Base-by-base conservation (phyloP, 257 asterid species). In the Linaria vulgaris region DNA sequence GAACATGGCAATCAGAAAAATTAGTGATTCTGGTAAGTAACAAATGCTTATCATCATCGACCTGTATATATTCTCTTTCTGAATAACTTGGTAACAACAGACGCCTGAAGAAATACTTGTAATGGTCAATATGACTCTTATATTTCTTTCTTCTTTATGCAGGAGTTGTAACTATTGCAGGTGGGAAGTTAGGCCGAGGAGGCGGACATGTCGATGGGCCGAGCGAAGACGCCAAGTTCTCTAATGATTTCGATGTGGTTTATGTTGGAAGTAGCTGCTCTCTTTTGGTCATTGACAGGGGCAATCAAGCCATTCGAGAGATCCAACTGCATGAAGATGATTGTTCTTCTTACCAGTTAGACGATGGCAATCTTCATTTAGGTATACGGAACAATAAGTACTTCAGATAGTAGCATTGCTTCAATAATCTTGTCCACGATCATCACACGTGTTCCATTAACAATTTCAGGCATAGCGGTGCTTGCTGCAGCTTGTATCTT, bases 151-250 rank as follows among this genome's bases (percentile, higher is more conserved):
- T 51, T 12, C 34, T 68, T 22, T 65, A 41, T 68, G 63, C 82
- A 92, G 99, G 96, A 60, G 85, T 89, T 7, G 99, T 92, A 52
- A 92, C 97, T 0, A 78, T 92, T 60, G 97, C 99, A 0, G 99
- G 99, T 63, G 99, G 99, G 7, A 90, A 80, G 56, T 49, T 75
- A 70, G 78, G 79, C 23, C 74, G 95, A 46, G 96, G 91, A 74
- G 98, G 97, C 58, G 85, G 86, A 23, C 99, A 92, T 50, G 61
- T 80, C 15, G 99, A 92, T 60, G 99, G 99, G 19, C 99, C 97
- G 10, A 87, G 97, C 67, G 99, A 89, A 75, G 95, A 92, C 51
- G 95, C 97, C 7, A 82, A 77, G 59, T 87, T 92, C 69, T 92
- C 98, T 0, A 69, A 87, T 47, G 98, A 92, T 73, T 89, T 92